Conservation (phyloP, 179 eudicot species). For the Camellia oleifera region DNA sequence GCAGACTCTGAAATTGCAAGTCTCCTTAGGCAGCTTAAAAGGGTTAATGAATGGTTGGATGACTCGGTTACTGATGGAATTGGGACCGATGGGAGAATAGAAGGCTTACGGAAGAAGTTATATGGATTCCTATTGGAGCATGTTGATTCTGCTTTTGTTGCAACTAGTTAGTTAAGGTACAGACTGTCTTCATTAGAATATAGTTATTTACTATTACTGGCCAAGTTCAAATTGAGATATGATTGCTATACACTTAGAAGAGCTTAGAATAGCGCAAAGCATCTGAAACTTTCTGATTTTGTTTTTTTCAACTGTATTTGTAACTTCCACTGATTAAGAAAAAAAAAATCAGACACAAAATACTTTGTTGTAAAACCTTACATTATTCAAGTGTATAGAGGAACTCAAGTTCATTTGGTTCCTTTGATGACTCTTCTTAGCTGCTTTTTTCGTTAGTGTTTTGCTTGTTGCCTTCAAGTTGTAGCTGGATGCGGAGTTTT, state of each 20-base stretch:
- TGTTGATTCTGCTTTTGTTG: slow-evolving; percentile 20
- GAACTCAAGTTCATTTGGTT: not conserved
- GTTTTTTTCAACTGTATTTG: not conserved
- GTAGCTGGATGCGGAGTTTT: no score
- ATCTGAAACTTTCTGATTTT: not conserved
- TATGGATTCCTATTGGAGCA: slow-evolving; percentile 34
- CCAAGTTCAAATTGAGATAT: not conserved
- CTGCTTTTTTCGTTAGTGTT: no score
- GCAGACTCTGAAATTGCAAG: slow-evolving; percentile 15
- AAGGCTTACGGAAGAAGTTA: slow-evolving; percentile 28
- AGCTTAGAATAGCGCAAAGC: not conserved
- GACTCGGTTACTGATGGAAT: slow-evolving; percentile 12
- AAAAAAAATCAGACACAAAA: no score
- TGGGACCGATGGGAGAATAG: slow-evolving; percentile 26
- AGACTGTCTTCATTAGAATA: no score
- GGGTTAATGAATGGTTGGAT: slow-evolving; percentile 46
- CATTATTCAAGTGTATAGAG: not conserved
- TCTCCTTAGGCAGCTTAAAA: slow-evolving; percentile 38
- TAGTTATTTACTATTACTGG: not conserved
- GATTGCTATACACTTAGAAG: not conserved
- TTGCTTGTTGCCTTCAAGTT: no score
- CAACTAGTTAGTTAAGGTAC: not conserved
- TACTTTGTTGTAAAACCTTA: not conserved
- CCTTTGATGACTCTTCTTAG: no score
- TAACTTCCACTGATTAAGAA: not conserved